These are phyloP conservation scores for Ceratocystis smalleyi DNA, from an alignment of 2,329 filamentous ascomycete genomes.

Conservation along the genomic window DNA sequence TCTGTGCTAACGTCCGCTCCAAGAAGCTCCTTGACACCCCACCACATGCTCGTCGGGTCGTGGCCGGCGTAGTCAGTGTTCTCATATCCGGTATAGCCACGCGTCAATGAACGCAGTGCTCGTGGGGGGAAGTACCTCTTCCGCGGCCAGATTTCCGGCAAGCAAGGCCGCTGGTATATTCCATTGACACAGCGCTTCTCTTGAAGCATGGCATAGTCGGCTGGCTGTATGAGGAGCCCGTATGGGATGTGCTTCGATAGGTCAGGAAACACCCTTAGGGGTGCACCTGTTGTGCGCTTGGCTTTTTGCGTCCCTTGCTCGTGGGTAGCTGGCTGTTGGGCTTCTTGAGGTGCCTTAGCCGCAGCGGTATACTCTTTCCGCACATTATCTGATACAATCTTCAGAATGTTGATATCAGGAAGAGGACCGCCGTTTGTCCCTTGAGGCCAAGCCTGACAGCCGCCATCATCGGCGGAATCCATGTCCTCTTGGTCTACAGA, in stretches of 20 bases:
- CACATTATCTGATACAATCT: not conserved
- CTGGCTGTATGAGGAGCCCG: not conserved
- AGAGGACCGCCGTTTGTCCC: not conserved
- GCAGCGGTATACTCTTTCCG: not conserved
- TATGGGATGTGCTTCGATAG: not conserved
- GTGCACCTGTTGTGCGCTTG: no score
- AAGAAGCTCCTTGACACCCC: conserved; percentile 20
- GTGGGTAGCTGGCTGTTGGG: not conserved
- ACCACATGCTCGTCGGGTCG: conserved; percentile 17
- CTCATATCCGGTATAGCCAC: not conserved
- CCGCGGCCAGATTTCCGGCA: conserved; percentile 3
- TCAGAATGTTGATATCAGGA: not conserved
- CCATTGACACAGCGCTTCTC: not conserved
- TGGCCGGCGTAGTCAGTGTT: not conserved
- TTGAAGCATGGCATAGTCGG: not conserved
- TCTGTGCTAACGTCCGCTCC: conserved; percentile 19
- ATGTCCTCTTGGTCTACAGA: not conserved
- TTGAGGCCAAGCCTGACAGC: not conserved
- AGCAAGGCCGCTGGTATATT: conserved; percentile 2
- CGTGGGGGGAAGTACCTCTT: conserved; percentile 6
- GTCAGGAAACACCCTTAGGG: not conserved
- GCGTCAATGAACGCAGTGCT: not conserved
- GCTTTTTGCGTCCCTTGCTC: not conserved
- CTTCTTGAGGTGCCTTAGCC: not conserved
- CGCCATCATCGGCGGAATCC: not conserved